Percentiles rank a stretch among this genome's conserved stretches.
These are phyloP conservation scores for Cairneyella variabilis DNA, from an alignment of 495 filamentous ascomycete species.

Conservation along the genomic window DNA sequence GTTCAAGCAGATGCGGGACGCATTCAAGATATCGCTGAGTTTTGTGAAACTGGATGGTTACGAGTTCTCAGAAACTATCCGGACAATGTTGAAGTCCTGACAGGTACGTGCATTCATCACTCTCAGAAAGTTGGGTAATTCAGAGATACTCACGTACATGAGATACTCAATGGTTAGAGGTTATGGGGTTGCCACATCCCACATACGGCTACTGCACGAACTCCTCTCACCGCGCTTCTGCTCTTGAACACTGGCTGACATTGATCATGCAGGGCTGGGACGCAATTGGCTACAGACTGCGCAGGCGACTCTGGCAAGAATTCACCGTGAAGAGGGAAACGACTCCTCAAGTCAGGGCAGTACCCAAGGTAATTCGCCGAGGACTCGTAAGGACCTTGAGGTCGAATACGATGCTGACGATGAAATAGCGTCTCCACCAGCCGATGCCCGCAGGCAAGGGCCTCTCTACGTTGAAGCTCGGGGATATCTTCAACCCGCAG, in stretches of 20 bases:
- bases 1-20: conserved; percentile 41
- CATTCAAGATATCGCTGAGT: conserved; percentile 41
- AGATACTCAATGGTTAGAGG: too few relatives aligned
- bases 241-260: neutral
- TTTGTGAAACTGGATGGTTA: conserved; percentile 44
- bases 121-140: too few relatives aligned
- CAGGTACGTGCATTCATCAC: conserved; percentile 33
- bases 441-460: conserved; percentile 20
- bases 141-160: too few relatives aligned
- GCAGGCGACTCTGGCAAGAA: conserved; percentile 42
- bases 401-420: conserved; percentile 31
- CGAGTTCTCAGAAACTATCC: conserved; percentile 37
- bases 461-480: conserved; percentile 44
- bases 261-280: conserved; percentile 37
- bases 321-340: conserved; percentile 39
- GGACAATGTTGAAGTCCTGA: conserved; percentile 37
- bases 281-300: conserved; percentile 45
- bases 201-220: too few relatives aligned
- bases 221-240: too few relatives aligned
- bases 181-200: too few relatives aligned
- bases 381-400: neutral
- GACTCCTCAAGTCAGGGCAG: conserved; percentile 29
- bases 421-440: conserved; percentile 32
- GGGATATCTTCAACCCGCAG: conserved; percentile 41
- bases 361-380: conserved; percentile 20